A percentile compares a stretch with the other conserved stretches of the same genome.
phyloP scores from a whole-genome alignment of 441 rosid species.

The Oxalis stricta region DNA sequence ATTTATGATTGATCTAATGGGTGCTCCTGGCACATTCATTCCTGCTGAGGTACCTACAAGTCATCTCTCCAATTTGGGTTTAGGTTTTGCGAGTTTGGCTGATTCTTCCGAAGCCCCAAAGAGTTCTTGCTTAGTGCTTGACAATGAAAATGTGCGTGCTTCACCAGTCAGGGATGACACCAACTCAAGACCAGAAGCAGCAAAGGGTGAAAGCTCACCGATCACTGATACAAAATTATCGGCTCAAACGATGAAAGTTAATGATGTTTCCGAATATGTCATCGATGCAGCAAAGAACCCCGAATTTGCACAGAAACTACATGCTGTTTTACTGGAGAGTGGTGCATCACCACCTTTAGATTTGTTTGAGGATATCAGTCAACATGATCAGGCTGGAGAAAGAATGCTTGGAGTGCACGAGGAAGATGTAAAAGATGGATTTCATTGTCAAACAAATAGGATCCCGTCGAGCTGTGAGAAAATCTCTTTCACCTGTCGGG shows the following conservation, averaged over 20 bases:
- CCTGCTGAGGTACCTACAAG: constrained; percentile 83
- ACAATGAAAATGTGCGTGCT: constrained; percentile 22
- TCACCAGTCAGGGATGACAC: constrained; percentile 13
- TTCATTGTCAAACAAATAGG: constrained; percentile 19
- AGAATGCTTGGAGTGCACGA: constrained; percentile 25
- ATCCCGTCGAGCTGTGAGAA: constrained; percentile 17
- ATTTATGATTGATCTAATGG: constrained; percentile 95
- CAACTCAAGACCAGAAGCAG: constrained; percentile 20
- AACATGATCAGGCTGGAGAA: constrained; percentile 27
- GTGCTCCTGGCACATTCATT: constrained; percentile 91
- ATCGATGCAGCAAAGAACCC: constrained; percentile 86
- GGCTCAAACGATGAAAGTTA: constrained; percentile 70
- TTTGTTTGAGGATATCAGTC: constrained; percentile 52
- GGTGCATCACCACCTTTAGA: constrained; percentile 89
- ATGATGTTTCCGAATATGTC: constrained; percentile 78
- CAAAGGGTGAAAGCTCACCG: constrained; percentile 27
- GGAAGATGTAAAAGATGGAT: constrained; percentile 14
- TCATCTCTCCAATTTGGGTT: constrained; percentile 41
- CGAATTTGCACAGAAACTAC: constrained; percentile 84
- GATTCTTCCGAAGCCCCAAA: constrained; percentile 25
- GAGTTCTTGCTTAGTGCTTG: constrained; percentile 23
- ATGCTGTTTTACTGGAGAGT: constrained; percentile 82
- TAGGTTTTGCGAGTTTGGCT: constrained; percentile 31
- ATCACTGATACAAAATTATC: constrained; percentile 32
- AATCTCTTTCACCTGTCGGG: constrained; percentile 10